Conservation (phyloP, 331 rosid genomes). For the Acacia pycnantha region DNA sequence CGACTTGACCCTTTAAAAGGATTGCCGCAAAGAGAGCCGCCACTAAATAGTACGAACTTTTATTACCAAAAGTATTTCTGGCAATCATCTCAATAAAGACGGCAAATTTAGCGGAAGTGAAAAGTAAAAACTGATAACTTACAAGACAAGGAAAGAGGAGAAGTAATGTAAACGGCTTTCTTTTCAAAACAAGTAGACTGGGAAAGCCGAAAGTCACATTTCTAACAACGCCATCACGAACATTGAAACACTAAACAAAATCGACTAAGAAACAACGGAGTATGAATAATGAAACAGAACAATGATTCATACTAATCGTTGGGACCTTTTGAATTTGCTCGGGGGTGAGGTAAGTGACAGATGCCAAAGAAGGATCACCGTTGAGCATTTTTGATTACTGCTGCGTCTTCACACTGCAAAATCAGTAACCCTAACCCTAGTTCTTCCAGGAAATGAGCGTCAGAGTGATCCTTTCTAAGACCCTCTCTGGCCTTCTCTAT, state of each 20-base stretch:
- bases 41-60: not conserved
- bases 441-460: conserved; percentile 17
- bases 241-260: not conserved
- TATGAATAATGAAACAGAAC: conserved; percentile 17
- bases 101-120: not conserved
- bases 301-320: not conserved
- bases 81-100: not conserved
- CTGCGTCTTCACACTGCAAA: conserved; percentile 1
- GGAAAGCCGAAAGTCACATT: conserved; percentile 8
- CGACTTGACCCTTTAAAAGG: not conserved
- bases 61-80: not conserved
- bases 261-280: not conserved
- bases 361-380: conserved; percentile 38
- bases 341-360: conserved; percentile 32
- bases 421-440: conserved; percentile 39
- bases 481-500: not conserved
- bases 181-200: not conserved
- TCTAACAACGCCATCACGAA: not conserved
- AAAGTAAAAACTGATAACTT: conserved; percentile 32
- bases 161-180: not conserved
- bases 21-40: not conserved
- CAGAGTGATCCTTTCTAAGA: conserved; percentile 6
- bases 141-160: conserved; percentile 40
- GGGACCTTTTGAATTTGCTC: conserved; percentile 60
- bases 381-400: conserved; percentile 34